Base-by-base conservation (phyloP, 805 yeast species). In the Kodamaea laetipori region DNA sequence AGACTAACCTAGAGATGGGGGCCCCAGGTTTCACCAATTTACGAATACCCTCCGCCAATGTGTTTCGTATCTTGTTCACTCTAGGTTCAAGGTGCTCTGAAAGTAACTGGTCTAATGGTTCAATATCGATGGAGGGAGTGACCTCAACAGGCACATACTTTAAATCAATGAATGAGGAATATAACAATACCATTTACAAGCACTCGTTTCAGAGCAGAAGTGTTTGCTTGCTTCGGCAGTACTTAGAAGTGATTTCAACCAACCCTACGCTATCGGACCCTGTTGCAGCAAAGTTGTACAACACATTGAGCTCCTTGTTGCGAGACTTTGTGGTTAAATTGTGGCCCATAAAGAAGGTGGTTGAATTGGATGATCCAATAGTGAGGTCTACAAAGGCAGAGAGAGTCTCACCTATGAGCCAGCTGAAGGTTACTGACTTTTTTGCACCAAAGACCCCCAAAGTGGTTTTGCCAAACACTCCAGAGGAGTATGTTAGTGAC, bases 41-140 rank as follows among this genome's bases (percentile, higher is more conserved):
- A 43, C 41, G 35, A 7, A 50, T 58, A n/a, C 71, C 71, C 3
- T 58, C 68, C 3, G 35, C 43, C 6, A 47, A 54, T 36, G 41
- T 64, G 8, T 45, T 66, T 12, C 57, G 64, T 6, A 49, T 69
- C 5, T 41, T 70, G 16, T 42, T 67, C 21, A 67, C 74, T 2
- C 42, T 69, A 23, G 62, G 66, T 1, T 50, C 66, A 0, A 51
- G 71, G 28, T 44, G 55, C 33, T 58, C 65, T 8, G 49, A 43
- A 3, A 49, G 55, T 23, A 62, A 63, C 43, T 63, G 61, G 58
- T 54, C 62, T 9, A 48, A 49, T 15, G 49, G 48, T n/a, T 15
- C 51, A 13, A 40, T 51, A 10, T 39, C 39, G 11, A 44, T 54
- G 28, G 63, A 52, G 7, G 59, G 58, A 2, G 44, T 63, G 12